Conservation (phyloP, 2,329 filamentous ascomycete species). For the Microascus cirrosus region DNA sequence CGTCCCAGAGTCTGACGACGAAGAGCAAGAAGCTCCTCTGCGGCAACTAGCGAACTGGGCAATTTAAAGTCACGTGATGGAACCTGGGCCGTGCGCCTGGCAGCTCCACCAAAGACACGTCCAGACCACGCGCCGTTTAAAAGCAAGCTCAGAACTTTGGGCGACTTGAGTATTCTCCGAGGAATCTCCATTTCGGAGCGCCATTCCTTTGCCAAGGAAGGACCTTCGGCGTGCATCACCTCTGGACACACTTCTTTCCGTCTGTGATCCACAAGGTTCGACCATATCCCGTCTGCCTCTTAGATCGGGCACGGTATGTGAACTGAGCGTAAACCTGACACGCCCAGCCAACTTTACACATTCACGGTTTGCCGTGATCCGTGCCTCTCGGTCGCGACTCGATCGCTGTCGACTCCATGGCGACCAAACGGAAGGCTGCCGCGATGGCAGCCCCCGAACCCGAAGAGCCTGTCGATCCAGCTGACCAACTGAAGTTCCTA, state of each 20-base stretch:
- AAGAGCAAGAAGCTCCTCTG: constrained; percentile 3
- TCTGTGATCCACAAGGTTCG: background rate
- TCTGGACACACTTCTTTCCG: background rate
- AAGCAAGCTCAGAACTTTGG: background rate
- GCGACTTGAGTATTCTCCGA: background rate
- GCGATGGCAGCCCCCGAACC: constrained; percentile 27
- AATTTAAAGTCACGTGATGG: constrained; percentile 9
- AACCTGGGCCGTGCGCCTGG: background rate
- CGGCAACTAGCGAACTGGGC: background rate
- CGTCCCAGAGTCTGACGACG: constrained; percentile 5
- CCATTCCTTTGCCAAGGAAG: background rate
- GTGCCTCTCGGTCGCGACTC: background rate
- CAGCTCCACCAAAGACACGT: background rate
- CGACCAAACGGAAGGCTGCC: constrained; percentile 77
- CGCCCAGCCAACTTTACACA: background rate
- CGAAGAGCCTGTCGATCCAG: constrained; percentile 83
- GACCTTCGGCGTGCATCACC: background rate
- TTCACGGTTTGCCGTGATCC: background rate
- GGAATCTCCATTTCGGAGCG: background rate
- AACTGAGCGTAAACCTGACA: background rate
- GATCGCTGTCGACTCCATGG: constrained; percentile 44
- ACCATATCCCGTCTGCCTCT: background rate
- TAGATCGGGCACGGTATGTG: background rate
- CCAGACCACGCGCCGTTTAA: no score
- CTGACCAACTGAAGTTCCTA: constrained; percentile 89